Conservation (phyloP, 78 protist genomes). For the Dictyostelium intermedium region DNA sequence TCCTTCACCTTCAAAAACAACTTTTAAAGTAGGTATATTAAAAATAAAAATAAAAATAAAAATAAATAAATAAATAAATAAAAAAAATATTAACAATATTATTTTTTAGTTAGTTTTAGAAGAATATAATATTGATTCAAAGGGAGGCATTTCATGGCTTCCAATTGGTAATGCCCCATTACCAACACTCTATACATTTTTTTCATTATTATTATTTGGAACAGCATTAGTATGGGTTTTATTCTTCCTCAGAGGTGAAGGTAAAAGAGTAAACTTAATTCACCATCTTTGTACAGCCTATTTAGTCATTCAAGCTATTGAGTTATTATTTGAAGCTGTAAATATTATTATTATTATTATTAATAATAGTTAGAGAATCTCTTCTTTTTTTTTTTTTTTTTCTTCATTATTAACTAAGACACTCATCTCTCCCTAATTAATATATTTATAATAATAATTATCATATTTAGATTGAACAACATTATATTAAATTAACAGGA, state of each 20-base stretch:
- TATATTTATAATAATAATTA: too few species aligned
- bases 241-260: conserved; percentile 61
- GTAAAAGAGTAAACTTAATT: conserved; percentile 57
- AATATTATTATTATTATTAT: too few species aligned
- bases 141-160: conserved; percentile 22
- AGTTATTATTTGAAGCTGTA: conserved; percentile 60
- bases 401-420: not conserved
- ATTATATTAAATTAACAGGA: conserved; percentile 80
- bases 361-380: too few species aligned
- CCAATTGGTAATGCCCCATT: conserved; percentile 53
- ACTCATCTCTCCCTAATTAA: too few species aligned
- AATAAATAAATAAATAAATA: too few species aligned
- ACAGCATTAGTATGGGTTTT: conserved; percentile 57
- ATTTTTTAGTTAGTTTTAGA: conserved; percentile 42
- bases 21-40: conserved; percentile 40
- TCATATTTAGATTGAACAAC: conserved; percentile 57
- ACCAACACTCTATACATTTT: conserved; percentile 57
- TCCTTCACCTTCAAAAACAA: not conserved
- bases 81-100: not conserved
- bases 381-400: not conserved
- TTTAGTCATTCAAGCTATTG: conserved; percentile 26
- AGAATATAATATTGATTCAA: conserved; percentile 63
- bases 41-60: too few species aligned
- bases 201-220: conserved; percentile 17
- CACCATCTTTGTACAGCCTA: conserved; percentile 46